phyloP scores from a whole-genome alignment of 768 basidiomycete genomes.

The Boletus reticuloceps region DNA sequence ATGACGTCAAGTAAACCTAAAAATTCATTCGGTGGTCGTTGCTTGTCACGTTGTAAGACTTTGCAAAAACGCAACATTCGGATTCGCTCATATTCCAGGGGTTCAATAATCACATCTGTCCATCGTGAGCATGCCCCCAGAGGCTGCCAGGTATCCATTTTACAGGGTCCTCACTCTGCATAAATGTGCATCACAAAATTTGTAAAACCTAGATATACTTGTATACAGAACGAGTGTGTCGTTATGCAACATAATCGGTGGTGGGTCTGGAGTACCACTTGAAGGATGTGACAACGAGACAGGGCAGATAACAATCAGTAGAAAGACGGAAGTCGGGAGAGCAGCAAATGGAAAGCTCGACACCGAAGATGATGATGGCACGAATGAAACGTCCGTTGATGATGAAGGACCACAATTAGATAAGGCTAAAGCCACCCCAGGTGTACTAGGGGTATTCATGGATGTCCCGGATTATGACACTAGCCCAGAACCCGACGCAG shows the following conservation, averaged over 20 bases:
- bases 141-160: no score
- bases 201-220: no score
- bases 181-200: no score
- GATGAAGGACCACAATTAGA: slow-evolving; percentile 8
- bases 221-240: slow-evolving; percentile 81
- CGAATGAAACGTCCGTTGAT: slow-evolving; percentile 15
- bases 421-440: background rate
- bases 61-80: no score
- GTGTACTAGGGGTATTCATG: slow-evolving; percentile 20
- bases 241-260: slow-evolving; percentile 83
- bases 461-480: slow-evolving; percentile 4
- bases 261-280: no score
- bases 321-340: slow-evolving; percentile 46
- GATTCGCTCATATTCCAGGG: no score
- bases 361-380: slow-evolving; percentile 1
- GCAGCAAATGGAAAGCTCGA: slow-evolving; percentile 27
- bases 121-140: no score
- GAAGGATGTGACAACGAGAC: slow-evolving; percentile 62
- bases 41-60: no score
- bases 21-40: no score
- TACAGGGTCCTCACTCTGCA: no score
- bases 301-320: slow-evolving; percentile 76
- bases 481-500: slow-evolving; percentile 4
- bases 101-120: no score
- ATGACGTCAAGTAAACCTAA: no score